phyloP scores from a whole-genome alignment of 2,329 filamentous ascomycete genomes.

The Cercospora sp. region DNA sequence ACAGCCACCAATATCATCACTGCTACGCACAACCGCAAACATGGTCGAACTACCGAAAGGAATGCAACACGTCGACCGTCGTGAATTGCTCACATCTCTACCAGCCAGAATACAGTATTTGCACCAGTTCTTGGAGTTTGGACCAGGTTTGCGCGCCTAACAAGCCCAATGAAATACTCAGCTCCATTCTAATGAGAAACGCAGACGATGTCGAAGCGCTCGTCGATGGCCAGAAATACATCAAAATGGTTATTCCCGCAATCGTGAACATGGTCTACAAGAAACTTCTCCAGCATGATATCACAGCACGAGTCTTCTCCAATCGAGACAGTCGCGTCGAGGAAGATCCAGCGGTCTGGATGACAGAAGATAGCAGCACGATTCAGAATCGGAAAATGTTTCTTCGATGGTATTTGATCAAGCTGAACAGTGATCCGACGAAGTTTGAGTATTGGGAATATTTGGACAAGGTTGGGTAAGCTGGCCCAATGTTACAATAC shows the following conservation, averaged over 20 bases:
- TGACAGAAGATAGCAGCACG: not conserved
- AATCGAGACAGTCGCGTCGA: conserved; percentile 58
- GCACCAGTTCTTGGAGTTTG: not conserved
- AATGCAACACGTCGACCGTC: not conserved
- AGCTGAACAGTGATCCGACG: not conserved
- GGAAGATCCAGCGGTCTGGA: not conserved
- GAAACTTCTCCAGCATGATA: conserved; percentile 77
- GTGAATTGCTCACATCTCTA: not conserved
- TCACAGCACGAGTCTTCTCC: conserved; percentile 75
- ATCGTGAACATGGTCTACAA: conserved; percentile 83
- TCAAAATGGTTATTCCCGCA: conserved; percentile 78
- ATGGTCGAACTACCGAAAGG: not conserved
- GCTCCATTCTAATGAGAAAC: too few species aligned
- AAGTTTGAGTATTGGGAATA: not conserved
- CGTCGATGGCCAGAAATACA: conserved; percentile 69
- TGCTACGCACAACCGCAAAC: not conserved
- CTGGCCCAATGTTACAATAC: too few species aligned
- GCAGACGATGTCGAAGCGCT: conserved; percentile 57
- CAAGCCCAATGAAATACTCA: not conserved
- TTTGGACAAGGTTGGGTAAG: not conserved
- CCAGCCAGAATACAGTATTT: not conserved
- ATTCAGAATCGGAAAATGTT: not conserved
- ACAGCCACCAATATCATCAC: too few species aligned
- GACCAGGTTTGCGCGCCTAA: not conserved
- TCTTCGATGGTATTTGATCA: not conserved